These are phyloP conservation scores for Aspergillus wentii DNA, from an alignment of 495 filamentous ascomycete genomes.

Conservation along the genomic window DNA sequence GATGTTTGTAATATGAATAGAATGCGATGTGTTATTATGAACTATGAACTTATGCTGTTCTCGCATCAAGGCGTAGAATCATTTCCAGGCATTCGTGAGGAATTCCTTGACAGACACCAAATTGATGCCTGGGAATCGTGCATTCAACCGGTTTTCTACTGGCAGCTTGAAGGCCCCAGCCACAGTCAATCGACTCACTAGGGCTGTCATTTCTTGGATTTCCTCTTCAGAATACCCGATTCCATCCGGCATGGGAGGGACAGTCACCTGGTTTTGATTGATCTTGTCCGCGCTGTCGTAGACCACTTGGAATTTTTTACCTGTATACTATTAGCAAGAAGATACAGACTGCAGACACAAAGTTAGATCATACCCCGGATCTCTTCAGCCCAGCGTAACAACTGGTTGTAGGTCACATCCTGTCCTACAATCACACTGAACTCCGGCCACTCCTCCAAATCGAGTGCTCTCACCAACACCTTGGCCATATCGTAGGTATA, in stretches of 20 bases:
- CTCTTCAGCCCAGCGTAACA: conserved; percentile 39
- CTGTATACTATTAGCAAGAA: conserved; percentile 14
- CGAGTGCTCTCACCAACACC: conserved; percentile 42
- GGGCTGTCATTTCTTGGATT: conserved; percentile 20
- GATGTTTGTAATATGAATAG: too few species aligned
- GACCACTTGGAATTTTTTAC: conserved; percentile 42
- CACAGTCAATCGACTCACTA: conserved; percentile 30
- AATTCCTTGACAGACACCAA: conserved; percentile 25
- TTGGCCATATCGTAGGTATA: conserved; percentile 48
- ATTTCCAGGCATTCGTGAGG: conserved; percentile 23
- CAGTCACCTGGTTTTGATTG: conserved; percentile 37
- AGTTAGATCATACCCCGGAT: conserved; percentile 27
- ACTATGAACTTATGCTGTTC: too few species aligned
- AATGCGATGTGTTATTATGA: too few species aligned
- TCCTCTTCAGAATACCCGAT: conserved; percentile 20
- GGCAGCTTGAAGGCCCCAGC: conserved; percentile 28
- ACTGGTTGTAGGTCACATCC: conserved; percentile 42
- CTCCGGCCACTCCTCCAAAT: conserved; percentile 42
- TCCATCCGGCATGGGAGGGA: conserved; percentile 31
- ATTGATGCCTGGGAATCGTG: conserved; percentile 20
- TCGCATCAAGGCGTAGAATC: too few species aligned
- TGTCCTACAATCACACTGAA: conserved; percentile 41
- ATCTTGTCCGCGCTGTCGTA: conserved; percentile 47
- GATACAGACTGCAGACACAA: background rate
- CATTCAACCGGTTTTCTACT: conserved; percentile 17